phyloP scores from a whole-genome alignment of 1,284 basidiomycete species.

The Cutaneotrichosporon cyanovorans region DNA sequence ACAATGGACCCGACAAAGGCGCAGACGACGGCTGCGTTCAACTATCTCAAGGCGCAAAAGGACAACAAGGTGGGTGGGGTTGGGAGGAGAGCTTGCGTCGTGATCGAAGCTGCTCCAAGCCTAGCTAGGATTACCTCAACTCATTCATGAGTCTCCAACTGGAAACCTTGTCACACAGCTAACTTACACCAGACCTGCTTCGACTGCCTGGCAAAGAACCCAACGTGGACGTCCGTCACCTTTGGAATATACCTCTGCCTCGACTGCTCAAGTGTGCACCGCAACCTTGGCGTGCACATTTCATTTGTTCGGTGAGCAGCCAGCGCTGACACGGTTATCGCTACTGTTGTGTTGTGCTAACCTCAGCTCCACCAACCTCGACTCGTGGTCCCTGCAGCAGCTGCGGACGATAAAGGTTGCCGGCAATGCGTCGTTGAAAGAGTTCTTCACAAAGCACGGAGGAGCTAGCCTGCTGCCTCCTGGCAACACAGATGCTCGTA shows the following conservation, averaged over 20 bases:
- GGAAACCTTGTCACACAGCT: too few relatives aligned
- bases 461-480: constrained; percentile 58
- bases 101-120: too few relatives aligned
- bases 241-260: constrained; percentile 97
- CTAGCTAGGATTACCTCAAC: too few relatives aligned
- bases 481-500: constrained; percentile 69
- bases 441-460: constrained; percentile 86
- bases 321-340: not conserved
- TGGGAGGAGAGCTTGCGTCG: too few relatives aligned
- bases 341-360: constrained; percentile 1
- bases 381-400: constrained; percentile 87
- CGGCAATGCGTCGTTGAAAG: constrained; percentile 79
- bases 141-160: too few relatives aligned
- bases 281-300: constrained; percentile 98
- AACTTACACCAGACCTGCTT: constrained; percentile 78
- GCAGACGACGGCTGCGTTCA: constrained; percentile 44
- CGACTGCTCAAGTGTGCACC: constrained; percentile 90
- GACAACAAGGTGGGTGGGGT: constrained; percentile 81
- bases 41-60: constrained; percentile 64
- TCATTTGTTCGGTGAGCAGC: constrained; percentile 79
- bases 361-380: constrained; percentile 85
- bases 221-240: constrained; percentile 94
- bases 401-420: constrained; percentile 94
- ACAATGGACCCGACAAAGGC: constrained; percentile 45
- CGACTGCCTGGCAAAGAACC: constrained; percentile 93